These are phyloP conservation scores for Eremothecium cymbalariae DNA, from an alignment of 1,139 yeast species.

Conservation along the genomic window DNA sequence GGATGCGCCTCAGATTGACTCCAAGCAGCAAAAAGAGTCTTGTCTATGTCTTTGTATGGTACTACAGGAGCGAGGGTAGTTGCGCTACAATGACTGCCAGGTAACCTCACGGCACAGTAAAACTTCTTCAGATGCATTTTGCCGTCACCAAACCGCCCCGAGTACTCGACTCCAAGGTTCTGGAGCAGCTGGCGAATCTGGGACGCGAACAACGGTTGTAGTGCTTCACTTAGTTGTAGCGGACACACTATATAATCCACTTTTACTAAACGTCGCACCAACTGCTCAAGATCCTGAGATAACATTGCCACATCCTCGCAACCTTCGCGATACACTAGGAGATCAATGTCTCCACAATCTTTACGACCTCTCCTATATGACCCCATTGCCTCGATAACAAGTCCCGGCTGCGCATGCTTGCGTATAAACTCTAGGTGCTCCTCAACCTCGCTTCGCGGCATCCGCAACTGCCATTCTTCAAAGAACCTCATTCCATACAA, in stretches of 20 bases:
- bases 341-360: constrained; percentile 52
- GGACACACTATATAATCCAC: constrained; percentile 29
- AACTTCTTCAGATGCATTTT: constrained; percentile 11
- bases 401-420: constrained; percentile 34
- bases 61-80: constrained; percentile 13
- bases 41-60: constrained; percentile 12
- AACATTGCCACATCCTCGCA: constrained; percentile 31
- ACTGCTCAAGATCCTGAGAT: constrained; percentile 26
- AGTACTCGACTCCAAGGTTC: constrained; percentile 12
- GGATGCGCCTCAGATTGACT: constrained; percentile 17
- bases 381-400: constrained; percentile 43
- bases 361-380: constrained; percentile 46
- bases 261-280: constrained; percentile 26
- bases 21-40: constrained; percentile 23
- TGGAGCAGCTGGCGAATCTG: constrained; percentile 7
- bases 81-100: constrained; percentile 16
- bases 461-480: constrained; percentile 43
- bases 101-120: constrained; percentile 30
- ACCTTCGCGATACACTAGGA: constrained; percentile 40
- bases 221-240: constrained; percentile 18
- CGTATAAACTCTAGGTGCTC: constrained; percentile 38
- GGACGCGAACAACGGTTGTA: constrained; percentile 14
- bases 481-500: constrained; percentile 43
- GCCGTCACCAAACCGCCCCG: constrained; percentile 11
- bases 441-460: constrained; percentile 42